Base-by-base conservation (phyloP, 2,329 filamentous ascomycete genomes). In the Exophiala phaeomuriformis region DNA sequence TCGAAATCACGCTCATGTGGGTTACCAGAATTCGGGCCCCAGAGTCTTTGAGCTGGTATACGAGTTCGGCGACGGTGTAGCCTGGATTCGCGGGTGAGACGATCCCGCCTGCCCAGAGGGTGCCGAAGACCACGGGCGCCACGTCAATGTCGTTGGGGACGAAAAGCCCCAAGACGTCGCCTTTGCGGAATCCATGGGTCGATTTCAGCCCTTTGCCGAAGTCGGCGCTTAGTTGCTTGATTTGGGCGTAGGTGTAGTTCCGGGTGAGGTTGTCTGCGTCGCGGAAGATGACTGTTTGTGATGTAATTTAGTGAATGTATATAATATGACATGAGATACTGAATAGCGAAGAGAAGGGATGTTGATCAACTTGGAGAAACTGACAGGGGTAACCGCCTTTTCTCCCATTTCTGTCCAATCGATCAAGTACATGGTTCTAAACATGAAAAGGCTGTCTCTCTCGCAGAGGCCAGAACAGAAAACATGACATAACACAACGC, bases 101-200 rank as follows among this genome's bases (percentile, higher is more conserved):
- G 48, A 88, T 75, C 31, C 87, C 90, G 43, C 90, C 90, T 0
- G 88, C 86, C 86, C 88, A 96, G 60, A 86, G 81, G 6, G 82
- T 78, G 30, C 90, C 90, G 75, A 88, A 88, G 68, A 82, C 88
- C 44, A 90, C 70, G 2, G 84, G 75, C 0, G 88, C 84, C 0
- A 85, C 88, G 68, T 96, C 90, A 66, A 96, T 85, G 68, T 79
- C 83, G 68, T 97, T 96, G 30, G 90, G 87, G 2, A 88, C 84
- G 74, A 85, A 95, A 50, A 95, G 76, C 7, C 80, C 86, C 27
- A 96, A 76, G 1, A 93, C 87, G 67, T 96, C 88, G 64, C 87
- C 86, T 66, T 86, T 90, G 62, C 83, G 77, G 86, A 90, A 95
- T 47, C 83, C 77, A 78, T 84, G 91, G 27, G 76, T 70, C 29